Base-by-base conservation (phyloP, 1,284 basidiomycete genomes). In the Cryptococcus deneoformans region DNA sequence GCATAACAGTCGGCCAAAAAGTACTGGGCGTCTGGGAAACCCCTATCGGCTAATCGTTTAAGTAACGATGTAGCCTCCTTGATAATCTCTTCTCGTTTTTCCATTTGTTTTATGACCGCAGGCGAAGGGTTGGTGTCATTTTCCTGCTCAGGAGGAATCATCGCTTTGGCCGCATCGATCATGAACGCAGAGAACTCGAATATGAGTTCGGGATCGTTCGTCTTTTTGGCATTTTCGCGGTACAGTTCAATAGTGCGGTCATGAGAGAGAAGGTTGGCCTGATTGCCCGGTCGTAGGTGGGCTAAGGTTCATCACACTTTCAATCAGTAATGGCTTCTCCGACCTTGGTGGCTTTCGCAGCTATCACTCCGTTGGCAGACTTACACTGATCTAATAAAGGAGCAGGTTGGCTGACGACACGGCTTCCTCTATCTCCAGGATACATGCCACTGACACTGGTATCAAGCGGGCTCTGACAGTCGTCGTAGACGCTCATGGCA, bases 171-270 rank as follows among this genome's bases (percentile, higher is more conserved):
- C 39, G 94, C 91, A 73, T 98, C 96, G 69, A 99, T 88, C 89
- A 97, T 94, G 81, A 99, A 98, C 12, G 95, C 92, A 52, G 94
- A 92, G 68, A 99, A 95, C 77, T 99, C 95, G 80, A 95, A 99
- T 75, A 95, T 95, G 58, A 97, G 82, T 73, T 96, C 91, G 0
- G 95, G 94, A 77, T 99, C 93, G 80, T 97, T 93, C 0, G 93
- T 96, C 81, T 98, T 99, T 80, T 96, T 97, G 34, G 95, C 95
- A 75, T 99, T 99, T 49, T 89, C 86, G 46, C 96, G 89, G 81
- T 99, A 99, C 57, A 96, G 86, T 77, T 97, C 92, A 59, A 99
- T 86, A 3, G 95, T 99, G 66, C 90, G 90, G 77, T 92, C 90
- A 78, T 97, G 91, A 1, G 90, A 92, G 60, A 98, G 86, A 7